These are phyloP conservation scores for Yamadazyma kanchanaburiensis DNA, from an alignment of 1,139 yeast species.

Conservation along the genomic window DNA sequence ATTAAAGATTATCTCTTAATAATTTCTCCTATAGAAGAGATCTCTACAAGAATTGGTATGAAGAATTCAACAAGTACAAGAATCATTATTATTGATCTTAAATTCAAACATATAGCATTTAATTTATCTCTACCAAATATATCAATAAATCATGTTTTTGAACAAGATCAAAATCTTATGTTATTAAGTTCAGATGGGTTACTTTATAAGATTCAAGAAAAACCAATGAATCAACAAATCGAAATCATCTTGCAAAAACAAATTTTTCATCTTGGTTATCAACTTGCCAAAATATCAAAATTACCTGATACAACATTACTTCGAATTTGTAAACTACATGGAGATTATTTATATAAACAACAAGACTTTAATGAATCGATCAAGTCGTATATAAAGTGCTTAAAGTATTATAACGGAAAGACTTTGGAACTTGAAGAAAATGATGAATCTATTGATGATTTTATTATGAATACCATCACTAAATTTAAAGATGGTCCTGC, in stretches of 20 bases:
- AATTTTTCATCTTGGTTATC: slow-evolving; percentile 69
- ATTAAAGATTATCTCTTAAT: slow-evolving; percentile 50
- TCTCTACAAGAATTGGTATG: slow-evolving; percentile 8
- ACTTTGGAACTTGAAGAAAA: slow-evolving; percentile 7
- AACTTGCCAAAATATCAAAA: slow-evolving; percentile 53
- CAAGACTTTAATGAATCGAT: slow-evolving; percentile 70
- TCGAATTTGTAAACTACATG: slow-evolving; percentile 63
- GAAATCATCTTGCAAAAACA: slow-evolving; percentile 69
- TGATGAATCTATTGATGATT: slow-evolving; percentile 29
- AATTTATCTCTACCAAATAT: slow-evolving; percentile 65
- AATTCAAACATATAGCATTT: slow-evolving; percentile 68
- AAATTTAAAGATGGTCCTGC: slow-evolving; percentile 85
- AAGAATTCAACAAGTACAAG: slow-evolving; percentile 31
- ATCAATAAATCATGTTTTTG: slow-evolving; percentile 51
- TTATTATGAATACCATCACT: slow-evolving; percentile 74
- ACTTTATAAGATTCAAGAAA: slow-evolving; percentile 65
- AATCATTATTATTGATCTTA: slow-evolving; percentile 63
- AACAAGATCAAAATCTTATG: slow-evolving; percentile 53
- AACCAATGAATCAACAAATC: slow-evolving; percentile 63
- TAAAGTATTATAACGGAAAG: slow-evolving; percentile 19
- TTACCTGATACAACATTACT: slow-evolving; percentile 39
- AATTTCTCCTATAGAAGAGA: slow-evolving; percentile 46
- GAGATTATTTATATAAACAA: slow-evolving; percentile 64
- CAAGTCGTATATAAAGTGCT: slow-evolving; percentile 54
- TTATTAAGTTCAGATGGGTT: slow-evolving; percentile 75